Evolutionary conservation across 179 eudicot genomes (phyloP).

Genomic region (Beta corolliflora): DNA sequence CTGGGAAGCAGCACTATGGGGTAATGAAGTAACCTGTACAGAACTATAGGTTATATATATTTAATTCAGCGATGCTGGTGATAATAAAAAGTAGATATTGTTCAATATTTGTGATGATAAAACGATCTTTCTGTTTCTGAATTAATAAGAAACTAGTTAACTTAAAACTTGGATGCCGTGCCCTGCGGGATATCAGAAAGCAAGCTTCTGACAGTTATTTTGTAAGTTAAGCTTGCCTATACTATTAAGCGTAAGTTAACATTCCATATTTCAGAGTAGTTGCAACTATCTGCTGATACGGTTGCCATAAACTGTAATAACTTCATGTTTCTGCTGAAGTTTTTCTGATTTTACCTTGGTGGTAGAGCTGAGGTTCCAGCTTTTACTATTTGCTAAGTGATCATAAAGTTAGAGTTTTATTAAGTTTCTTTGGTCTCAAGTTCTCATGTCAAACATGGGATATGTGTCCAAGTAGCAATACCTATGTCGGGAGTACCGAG

Average conservation of each 20-base stretch:
- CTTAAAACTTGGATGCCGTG: slow-evolving; percentile 13
- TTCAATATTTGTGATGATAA: neutral
- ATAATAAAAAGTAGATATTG: slow-evolving; percentile 1
- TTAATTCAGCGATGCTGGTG: neutral
- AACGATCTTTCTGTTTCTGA: slow-evolving; percentile 9
- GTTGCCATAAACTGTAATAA: slow-evolving; percentile 13
- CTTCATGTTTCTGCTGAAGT: neutral
- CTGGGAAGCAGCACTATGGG: neutral
- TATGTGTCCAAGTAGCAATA: neutral
- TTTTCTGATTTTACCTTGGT: slow-evolving; percentile 8
- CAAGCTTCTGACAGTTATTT: slow-evolving; percentile 14
- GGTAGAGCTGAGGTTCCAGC: slow-evolving; percentile 4
- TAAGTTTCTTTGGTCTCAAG: slow-evolving; percentile 1
- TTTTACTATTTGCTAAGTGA: neutral
- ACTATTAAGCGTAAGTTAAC: slow-evolving; percentile 16
- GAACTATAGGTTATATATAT: neutral
- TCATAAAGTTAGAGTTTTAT: neutral
- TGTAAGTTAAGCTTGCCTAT: neutral
- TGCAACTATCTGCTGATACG: neutral
- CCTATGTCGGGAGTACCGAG: too few species aligned
- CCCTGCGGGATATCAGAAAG: slow-evolving; percentile 7
- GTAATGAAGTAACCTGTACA: too few species aligned
- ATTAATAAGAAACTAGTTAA: neutral
- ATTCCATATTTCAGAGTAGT: slow-evolving; percentile 11
- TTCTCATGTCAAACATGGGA: too few species aligned